Percentiles rank a stretch among this genome's conserved stretches.
Evolutionary conservation across 2,329 filamentous ascomycete genomes (phyloP).

Genomic region (Xylaria sp.): DNA sequence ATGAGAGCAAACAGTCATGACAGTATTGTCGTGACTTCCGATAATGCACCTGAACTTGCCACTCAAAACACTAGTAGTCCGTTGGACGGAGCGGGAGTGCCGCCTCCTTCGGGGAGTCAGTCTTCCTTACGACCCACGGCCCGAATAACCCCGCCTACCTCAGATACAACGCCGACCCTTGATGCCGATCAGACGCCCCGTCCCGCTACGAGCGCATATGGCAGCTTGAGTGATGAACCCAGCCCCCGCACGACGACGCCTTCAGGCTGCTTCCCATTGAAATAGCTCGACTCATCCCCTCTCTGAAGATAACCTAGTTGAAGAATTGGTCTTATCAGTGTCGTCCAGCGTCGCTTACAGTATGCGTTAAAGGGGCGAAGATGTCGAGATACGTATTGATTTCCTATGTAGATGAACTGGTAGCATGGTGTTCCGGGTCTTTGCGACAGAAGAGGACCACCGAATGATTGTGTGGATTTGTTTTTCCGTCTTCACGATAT

Average conservation of each 20-base stretch:
- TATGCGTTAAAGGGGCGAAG: conserved; percentile 26
- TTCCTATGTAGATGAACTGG: conserved; percentile 24
- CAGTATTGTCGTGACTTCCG: conserved; percentile 56
- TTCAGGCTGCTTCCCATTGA: conserved; percentile 9
- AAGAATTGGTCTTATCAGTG: conserved; percentile 10
- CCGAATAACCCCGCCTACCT: conserved; percentile 27
- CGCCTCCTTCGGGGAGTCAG: conserved; percentile 22
- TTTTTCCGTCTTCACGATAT: neutral
- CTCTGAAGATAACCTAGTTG: neutral
- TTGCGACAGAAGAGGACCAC: neutral
- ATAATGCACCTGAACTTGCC: conserved; percentile 47
- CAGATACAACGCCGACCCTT: conserved; percentile 23
- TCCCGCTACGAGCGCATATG: conserved; percentile 26
- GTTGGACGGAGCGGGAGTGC: conserved; percentile 36
- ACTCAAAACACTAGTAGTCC: conserved; percentile 51
- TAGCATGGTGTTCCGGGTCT: conserved; percentile 25
- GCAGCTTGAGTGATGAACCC: conserved; percentile 34
- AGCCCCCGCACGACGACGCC: conserved; percentile 36
- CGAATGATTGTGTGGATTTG: conserved; percentile 1
- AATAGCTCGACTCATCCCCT: neutral
- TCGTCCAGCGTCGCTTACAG: conserved; percentile 19
- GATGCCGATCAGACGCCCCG: conserved; percentile 42
- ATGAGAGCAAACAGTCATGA: conserved; percentile 95
- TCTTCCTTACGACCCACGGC: conserved; percentile 21
- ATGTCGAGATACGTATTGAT: conserved; percentile 23